These are phyloP conservation scores for Talaromyces wortmannii DNA, from an alignment of 495 filamentous ascomycete species.

Conservation along the genomic window DNA sequence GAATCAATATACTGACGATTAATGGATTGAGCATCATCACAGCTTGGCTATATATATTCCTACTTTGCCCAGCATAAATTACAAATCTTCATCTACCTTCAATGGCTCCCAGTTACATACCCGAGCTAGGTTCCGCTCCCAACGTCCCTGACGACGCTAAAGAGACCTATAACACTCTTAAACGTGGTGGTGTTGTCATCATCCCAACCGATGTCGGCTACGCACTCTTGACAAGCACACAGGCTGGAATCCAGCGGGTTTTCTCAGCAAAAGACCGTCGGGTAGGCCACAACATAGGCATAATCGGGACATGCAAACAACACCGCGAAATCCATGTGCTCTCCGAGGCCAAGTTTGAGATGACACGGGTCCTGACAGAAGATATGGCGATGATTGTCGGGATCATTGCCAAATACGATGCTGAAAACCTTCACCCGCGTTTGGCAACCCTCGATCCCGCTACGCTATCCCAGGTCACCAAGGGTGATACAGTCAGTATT, in stretches of 20 bases:
- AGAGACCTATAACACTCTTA: neutral
- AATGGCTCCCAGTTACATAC: neutral
- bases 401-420: conserved; percentile 10
- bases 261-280: conserved; percentile 17
- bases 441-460: conserved; percentile 2
- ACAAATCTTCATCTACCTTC: neutral
- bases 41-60: neutral
- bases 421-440: conserved; percentile 5
- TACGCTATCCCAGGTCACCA: conserved; percentile 10
- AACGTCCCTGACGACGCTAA: neutral
- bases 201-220: conserved; percentile 22
- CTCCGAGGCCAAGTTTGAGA: conserved; percentile 9
- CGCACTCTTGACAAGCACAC: conserved; percentile 12
- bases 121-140: neutral
- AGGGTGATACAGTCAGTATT: conserved; percentile 16
- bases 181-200: conserved; percentile 11
- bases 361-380: conserved; percentile 16
- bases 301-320: conserved; percentile 14
- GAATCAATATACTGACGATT: too few relatives aligned
- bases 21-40: too few relatives aligned
- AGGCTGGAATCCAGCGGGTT: conserved; percentile 11
- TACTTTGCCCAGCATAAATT: neutral
- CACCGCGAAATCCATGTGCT: conserved; percentile 15
- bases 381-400: conserved; percentile 16
- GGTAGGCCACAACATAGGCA: conserved; percentile 12